These are phyloP conservation scores for Coccinonectria pachysandricola DNA, from an alignment of 2,329 filamentous ascomycete genomes.

Conservation along the genomic window DNA sequence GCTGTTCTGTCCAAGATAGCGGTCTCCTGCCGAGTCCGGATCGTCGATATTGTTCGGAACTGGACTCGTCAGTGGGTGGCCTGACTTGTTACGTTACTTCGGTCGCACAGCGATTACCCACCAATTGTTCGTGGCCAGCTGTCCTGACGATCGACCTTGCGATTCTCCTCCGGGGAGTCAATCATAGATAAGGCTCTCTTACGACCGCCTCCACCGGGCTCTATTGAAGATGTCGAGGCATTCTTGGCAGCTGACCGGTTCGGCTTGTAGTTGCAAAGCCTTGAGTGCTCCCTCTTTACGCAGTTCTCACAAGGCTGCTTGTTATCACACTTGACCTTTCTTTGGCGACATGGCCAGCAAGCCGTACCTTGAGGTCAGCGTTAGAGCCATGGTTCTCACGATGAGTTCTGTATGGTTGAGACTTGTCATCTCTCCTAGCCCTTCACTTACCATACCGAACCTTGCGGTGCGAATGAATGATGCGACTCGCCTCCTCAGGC, in stretches of 20 bases:
- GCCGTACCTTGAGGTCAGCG: conserved; percentile 39
- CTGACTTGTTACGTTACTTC: too few relatives aligned
- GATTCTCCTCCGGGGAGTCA: conserved; percentile 21
- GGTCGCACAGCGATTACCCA: too few relatives aligned
- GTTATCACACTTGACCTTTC: conserved; percentile 61
- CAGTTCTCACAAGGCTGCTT: conserved; percentile 60
- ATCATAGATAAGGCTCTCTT: conserved; percentile 27
- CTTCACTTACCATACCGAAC: conserved; percentile 51
- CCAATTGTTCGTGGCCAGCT: conserved; percentile 34
- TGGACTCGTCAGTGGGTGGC: too few relatives aligned
- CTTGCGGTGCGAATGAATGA: conserved; percentile 60
- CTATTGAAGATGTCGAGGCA: conserved; percentile 14
- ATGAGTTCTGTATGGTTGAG: too few relatives aligned
- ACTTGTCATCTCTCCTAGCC: not conserved
- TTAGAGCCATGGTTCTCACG: too few relatives aligned
- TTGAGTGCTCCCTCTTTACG: conserved; percentile 53
- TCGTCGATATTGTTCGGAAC: conserved; percentile 37
- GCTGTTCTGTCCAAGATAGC: conserved; percentile 58
- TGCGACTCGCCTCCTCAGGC: conserved; percentile 55
- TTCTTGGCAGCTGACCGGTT: conserved; percentile 36
- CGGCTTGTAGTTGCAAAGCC: conserved; percentile 57
- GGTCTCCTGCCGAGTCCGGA: conserved; percentile 43
- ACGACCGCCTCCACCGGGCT: conserved; percentile 15
- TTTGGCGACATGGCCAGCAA: conserved; percentile 57
- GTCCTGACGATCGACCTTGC: conserved; percentile 27